phyloP scores from a whole-genome alignment of 164 flowering plant genomes.

The Saururus chinensis region DNA sequence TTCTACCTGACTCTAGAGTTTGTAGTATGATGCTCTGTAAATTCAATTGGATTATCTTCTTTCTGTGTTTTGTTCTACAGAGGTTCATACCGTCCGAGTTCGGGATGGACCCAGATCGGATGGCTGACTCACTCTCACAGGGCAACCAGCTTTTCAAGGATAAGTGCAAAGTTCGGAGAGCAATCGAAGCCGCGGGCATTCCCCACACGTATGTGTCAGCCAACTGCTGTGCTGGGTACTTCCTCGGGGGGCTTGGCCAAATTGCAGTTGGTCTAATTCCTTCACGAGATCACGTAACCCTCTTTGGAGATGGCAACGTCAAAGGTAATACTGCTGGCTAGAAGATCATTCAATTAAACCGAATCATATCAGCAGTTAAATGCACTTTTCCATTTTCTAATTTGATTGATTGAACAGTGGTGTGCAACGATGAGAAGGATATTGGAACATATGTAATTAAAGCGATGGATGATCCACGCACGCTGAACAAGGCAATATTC shows the following conservation, averaged over 20 bases:
- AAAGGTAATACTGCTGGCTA: not conserved
- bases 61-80: not conserved
- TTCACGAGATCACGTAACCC: not conserved
- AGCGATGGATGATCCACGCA: slow-evolving; percentile 2
- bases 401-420: not conserved
- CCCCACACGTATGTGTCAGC: slow-evolving; percentile 6
- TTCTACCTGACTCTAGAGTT: no score
- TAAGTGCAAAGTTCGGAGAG: slow-evolving; percentile 2
- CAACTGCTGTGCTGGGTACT: slow-evolving; percentile 2
- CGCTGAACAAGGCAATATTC: not conserved
- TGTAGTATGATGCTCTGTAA: no score
- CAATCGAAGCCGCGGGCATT: slow-evolving; percentile 5
- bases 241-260: slow-evolving; percentile 1
- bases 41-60: not conserved
- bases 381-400: no score
- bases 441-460: slow-evolving; percentile 2
- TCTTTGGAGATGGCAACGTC: slow-evolving; percentile 4
- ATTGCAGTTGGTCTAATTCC: not conserved
- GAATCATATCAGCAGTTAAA: not conserved
- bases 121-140: slow-evolving; percentile 4
- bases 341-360: not conserved
- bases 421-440: slow-evolving; percentile 4
- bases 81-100: slow-evolving; percentile 5
- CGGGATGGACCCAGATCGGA: slow-evolving; percentile 5
- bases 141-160: slow-evolving; percentile 1